Base-by-base conservation (phyloP, 805 yeast species). In the Candida chilensis region DNA sequence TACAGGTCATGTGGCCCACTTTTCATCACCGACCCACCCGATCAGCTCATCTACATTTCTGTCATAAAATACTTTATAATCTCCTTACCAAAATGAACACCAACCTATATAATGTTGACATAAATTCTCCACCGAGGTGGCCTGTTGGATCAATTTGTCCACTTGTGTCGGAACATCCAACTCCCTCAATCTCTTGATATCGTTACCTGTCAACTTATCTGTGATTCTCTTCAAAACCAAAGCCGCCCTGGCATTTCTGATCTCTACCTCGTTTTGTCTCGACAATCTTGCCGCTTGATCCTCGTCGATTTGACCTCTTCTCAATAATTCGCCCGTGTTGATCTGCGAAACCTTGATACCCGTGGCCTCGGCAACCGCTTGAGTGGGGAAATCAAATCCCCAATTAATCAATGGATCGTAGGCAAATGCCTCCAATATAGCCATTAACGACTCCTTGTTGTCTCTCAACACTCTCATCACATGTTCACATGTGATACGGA, bases 21-120 rank as follows among this genome's bases (percentile, higher is more conserved):
- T n/a, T n/a, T n/a, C n/a, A n/a, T n/a, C n/a, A n/a, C n/a, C n/a
- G n/a, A n/a, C n/a, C n/a, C n/a, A n/a, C n/a, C n/a, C n/a, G n/a
- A n/a, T n/a, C n/a, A n/a, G n/a, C n/a, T n/a, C n/a, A n/a, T n/a
- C n/a, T n/a, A n/a, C n/a, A n/a, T n/a, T n/a, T n/a, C n/a, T n/a
- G n/a, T n/a, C n/a, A n/a, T n/a, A n/a, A n/a, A n/a, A n/a, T n/a
- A n/a, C n/a, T n/a, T n/a, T n/a, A n/a, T n/a, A n/a, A n/a, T n/a
- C n/a, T n/a, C n/a, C n/a, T 37, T 40, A 90, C 97, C 98, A 92
- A 72, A 90, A 92, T 1, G 97, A 84, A 58, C 99, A 92, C 99
- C 99, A 92, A 13, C 99, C 99, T 37, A 92, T 82, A 50, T 84
- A 92, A 55, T 90, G 98, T 55, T 87, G 96, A 47, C 97, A 92